Conservation (phyloP, 1,284 basidiomycete genomes). For the Singerocomus rubriflavus region DNA sequence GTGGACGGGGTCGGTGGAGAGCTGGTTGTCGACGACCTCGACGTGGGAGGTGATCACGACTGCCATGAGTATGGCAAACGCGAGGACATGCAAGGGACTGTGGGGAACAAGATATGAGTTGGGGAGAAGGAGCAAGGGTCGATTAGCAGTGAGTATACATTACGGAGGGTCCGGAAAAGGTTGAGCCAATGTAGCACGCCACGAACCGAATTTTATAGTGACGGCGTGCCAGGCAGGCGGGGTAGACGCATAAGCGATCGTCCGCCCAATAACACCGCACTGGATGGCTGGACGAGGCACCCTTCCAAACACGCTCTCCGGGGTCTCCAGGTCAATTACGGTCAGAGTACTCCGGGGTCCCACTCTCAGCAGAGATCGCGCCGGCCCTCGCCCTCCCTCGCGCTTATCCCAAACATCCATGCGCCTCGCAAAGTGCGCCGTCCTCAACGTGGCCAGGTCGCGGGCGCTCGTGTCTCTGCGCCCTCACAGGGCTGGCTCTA, state of each 20-base stretch:
- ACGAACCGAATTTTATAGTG: too few species aligned
- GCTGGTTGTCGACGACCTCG: slow-evolving; percentile 46
- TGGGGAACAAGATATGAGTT: not conserved
- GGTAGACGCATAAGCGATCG: slow-evolving; percentile 25
- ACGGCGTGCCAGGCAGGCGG: too few species aligned
- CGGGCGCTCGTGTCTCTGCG: slow-evolving; percentile 4
- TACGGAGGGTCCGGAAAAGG: slow-evolving; percentile 18
- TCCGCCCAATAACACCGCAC: slow-evolving; percentile 16
- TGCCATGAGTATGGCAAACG: slow-evolving; percentile 25
- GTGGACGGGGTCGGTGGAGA: slow-evolving; percentile 40
- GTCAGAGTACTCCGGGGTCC: slow-evolving; percentile 24
- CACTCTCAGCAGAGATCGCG: slow-evolving; percentile 2
- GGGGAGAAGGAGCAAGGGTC: slow-evolving; percentile 1
- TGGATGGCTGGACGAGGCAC: too few species aligned
- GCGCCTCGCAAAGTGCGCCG: slow-evolving; percentile 18
- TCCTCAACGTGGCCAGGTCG: slow-evolving; percentile 7
- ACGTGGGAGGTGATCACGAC: slow-evolving; percentile 32
- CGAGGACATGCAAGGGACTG: slow-evolving; percentile 25
- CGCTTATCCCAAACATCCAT: slow-evolving; percentile 7
- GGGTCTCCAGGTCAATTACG: slow-evolving; percentile 18
- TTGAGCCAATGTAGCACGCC: slow-evolving; percentile 3
- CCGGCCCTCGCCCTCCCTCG: too few species aligned
- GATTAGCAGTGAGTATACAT: slow-evolving; percentile 12
- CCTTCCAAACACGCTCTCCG: slow-evolving; percentile 10
- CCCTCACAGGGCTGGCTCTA: slow-evolving; percentile 19